Percentiles rank a stretch among this genome's conserved stretches.
Evolutionary conservation across 345 rosid genomes (phyloP).

Genomic region (Eutrema japonicum): DNA sequence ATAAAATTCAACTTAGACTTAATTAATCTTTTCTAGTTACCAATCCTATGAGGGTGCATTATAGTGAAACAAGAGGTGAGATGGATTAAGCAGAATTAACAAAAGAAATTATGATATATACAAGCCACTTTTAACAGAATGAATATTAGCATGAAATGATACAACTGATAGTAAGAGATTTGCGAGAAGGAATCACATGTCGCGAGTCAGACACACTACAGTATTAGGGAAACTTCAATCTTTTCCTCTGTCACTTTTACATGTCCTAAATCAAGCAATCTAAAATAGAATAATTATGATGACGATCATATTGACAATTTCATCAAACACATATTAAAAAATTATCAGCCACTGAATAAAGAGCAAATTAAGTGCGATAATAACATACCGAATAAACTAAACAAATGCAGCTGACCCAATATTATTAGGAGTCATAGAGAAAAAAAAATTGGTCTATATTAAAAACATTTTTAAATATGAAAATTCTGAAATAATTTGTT

Average conservation of each 20-base stretch:
- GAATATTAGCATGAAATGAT: neutral
- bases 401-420: neutral
- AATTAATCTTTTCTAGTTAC: neutral
- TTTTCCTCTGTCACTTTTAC: conserved; percentile 42
- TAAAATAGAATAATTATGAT: conserved; percentile 18
- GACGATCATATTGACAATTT: neutral
- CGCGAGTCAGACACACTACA: conserved; percentile 44
- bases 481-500: no score
- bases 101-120: neutral
- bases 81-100: conserved; percentile 5
- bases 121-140: neutral
- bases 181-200: conserved; percentile 50
- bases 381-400: neutral
- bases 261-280: conserved; percentile 49
- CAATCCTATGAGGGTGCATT: neutral
- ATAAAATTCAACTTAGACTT: neutral
- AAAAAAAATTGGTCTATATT: no score
- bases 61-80: neutral
- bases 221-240: conserved; percentile 42
- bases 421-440: neutral
- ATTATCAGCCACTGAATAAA: neutral
- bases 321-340: neutral
- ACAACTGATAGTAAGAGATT: conserved; percentile 30
- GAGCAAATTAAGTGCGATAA: neutral
- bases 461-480: no score